Base-by-base conservation (phyloP, 2,329 filamentous ascomycete species). In the Trichoderma sp. region DNA sequence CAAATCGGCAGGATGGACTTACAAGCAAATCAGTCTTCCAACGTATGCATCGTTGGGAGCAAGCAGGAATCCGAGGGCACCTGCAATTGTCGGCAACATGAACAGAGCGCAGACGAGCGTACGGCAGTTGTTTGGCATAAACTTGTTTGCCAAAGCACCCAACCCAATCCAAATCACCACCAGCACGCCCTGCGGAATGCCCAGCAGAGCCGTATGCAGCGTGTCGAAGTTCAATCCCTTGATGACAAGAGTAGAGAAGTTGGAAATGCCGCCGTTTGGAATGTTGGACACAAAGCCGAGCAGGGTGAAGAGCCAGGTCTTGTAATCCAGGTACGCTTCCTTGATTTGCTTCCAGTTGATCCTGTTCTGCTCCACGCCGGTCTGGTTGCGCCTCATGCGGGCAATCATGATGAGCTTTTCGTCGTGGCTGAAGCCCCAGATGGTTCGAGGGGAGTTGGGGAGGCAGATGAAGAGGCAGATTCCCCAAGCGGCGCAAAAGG, bases 171-270 rank as follows among this genome's bases (percentile, higher is more conserved):
- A 82, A 21, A 82, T 76, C 14, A 82, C 79, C 21, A 82, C 78
- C 3, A 82, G 74, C 4, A 73, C 77, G 3, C 82, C 82, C 58
- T 83, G 80, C 0, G 82, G 82, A 18, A 83, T 83, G 11, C 81
- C 80, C 4, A 83, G 74, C 4, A 83, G 76, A 4, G 81, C 78
- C 2, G 81, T 83, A 30, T 81, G 73, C 14, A 83, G 73, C 0
- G 78, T 80, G 15, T 79, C 74, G 74, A 89, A 89, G 7, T 88
- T 87, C 34, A 90, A 85, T 0, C 88, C 87, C 73, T 86, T 77
- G 75, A 90, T 89, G 72, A 90, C 88, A n/a, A 90, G 83, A 0
- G 88, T 82, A 18, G 86, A 86, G 69, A 90, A 90, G 74, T 89
- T 90, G 34, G 84, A 86, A 70, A 90, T 89, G 34, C 88, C 88